These are phyloP conservation scores for Penicillium sp. DNA, from an alignment of 2,329 filamentous ascomycete genomes.

Conservation along the genomic window DNA sequence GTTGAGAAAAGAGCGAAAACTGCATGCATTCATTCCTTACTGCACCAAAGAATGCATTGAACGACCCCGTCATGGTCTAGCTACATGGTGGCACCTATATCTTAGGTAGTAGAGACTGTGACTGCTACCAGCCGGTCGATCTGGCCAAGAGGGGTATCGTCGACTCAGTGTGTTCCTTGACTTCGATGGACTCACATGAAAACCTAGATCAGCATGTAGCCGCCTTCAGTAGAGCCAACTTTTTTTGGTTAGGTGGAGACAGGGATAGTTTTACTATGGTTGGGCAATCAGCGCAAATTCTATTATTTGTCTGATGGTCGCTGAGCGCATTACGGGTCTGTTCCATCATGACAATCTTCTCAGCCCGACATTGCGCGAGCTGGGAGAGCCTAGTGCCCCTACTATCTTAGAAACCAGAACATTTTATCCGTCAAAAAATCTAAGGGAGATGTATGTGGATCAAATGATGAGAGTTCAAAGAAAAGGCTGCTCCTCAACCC, in stretches of 20 bases:
- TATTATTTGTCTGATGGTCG: constrained; percentile 6
- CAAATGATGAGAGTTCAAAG: constrained; percentile 2
- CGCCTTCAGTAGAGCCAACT: constrained; percentile 5
- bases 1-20: constrained; percentile 1
- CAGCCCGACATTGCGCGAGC: constrained; percentile 4
- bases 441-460: constrained; percentile 1
- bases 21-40: constrained; percentile 1
- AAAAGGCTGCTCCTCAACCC: constrained; percentile 3
- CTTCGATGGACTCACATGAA: constrained; percentile 38
- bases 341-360: constrained; percentile 7
- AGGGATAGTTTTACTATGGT: constrained; percentile 1
- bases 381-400: neutral
- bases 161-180: constrained; percentile 11
- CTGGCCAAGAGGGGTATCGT: constrained; percentile 6
- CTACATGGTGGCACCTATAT: constrained; percentile 15
- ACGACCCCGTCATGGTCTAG: constrained; percentile 11
- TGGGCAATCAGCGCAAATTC: constrained; percentile 7
- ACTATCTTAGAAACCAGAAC: constrained; percentile 1
- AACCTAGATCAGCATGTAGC: constrained; percentile 7
- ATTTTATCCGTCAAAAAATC: constrained; percentile 1
- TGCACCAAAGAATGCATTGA: neutral
- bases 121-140: constrained; percentile 9
- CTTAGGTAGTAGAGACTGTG: constrained; percentile 11
- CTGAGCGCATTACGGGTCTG: neutral
- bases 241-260: constrained; percentile 1